Evolutionary conservation across 257 asterid species (phyloP).

Genomic region (Fraxinus anomala): DNA sequence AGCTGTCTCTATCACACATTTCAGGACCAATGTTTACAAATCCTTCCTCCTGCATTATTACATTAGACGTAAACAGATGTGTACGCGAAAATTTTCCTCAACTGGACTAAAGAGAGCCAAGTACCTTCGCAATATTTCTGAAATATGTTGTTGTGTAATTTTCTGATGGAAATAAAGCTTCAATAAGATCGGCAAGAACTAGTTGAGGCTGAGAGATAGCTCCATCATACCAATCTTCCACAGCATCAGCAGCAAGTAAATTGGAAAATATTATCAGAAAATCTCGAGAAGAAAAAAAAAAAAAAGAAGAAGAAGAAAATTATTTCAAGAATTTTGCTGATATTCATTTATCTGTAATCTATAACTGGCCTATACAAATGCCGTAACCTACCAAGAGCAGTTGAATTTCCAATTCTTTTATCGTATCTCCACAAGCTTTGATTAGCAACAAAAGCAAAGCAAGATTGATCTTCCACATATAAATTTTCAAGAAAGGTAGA

Average conservation of each 20-base stretch:
- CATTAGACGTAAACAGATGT: neutral
- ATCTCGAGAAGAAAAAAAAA: neutral
- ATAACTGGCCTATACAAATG: neutral
- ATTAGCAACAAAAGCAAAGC: conserved; percentile 73
- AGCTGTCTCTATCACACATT: conserved; percentile 68
- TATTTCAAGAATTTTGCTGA: neutral
- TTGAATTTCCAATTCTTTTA: conserved; percentile 61
- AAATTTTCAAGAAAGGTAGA: conserved; percentile 67
- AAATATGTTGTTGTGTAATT: conserved; percentile 62
- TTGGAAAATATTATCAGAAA: neutral
- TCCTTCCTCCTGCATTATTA: conserved; percentile 74
- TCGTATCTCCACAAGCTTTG: conserved; percentile 93
- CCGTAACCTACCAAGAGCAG: conserved; percentile 54
- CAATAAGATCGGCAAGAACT: conserved; percentile 73
- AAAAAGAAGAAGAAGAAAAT: too few species aligned
- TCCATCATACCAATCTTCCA: conserved; percentile 87
- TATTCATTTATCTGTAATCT: neutral
- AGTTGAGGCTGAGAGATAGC: conserved; percentile 91
- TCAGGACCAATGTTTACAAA: conserved; percentile 62
- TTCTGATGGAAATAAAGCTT: conserved; percentile 79
- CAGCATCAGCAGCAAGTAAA: conserved; percentile 13
- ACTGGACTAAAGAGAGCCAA: neutral
- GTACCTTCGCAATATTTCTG: conserved; percentile 87
- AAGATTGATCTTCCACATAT: conserved; percentile 70
- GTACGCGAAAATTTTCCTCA: neutral